These are phyloP conservation scores for Fusarium citri DNA, from an alignment of 2,329 filamentous ascomycete genomes.

Conservation along the genomic window DNA sequence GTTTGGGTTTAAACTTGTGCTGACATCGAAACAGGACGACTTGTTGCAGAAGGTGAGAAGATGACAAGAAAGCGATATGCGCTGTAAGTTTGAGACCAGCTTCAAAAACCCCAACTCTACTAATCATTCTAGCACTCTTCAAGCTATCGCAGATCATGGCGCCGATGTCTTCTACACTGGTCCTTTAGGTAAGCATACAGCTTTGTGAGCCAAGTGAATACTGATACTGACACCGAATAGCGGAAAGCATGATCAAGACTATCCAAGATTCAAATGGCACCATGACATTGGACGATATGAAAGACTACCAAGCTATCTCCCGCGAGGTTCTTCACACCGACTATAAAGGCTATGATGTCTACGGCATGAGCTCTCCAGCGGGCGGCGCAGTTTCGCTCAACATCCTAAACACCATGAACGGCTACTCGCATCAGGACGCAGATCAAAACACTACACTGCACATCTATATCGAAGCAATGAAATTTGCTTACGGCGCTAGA, in stretches of 20 bases:
- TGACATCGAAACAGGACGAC: slow-evolving; percentile 59
- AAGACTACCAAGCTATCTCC: slow-evolving; percentile 75
- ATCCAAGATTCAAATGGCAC: slow-evolving; percentile 80
- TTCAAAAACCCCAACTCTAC: background rate
- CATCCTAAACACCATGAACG: slow-evolving; percentile 85
- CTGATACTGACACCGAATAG: slow-evolving; percentile 55
- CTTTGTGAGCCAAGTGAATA: background rate
- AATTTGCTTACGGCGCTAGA: slow-evolving; percentile 86
- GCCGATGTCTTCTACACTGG: slow-evolving; percentile 80
- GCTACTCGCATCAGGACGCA: slow-evolving; percentile 69
- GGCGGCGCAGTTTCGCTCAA: slow-evolving; percentile 81
- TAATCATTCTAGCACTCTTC: slow-evolving; percentile 66
- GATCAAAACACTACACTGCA: slow-evolving; percentile 78
- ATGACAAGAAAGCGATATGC: slow-evolving; percentile 87
- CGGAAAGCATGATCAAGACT: slow-evolving; percentile 77
- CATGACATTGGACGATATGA: slow-evolving; percentile 83
- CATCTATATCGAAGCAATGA: slow-evolving; percentile 86
- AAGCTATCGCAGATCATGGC: slow-evolving; percentile 79
- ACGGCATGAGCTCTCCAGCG: slow-evolving; percentile 77
- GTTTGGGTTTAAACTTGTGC: background rate
- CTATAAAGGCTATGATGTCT: slow-evolving; percentile 78
- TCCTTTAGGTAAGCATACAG: slow-evolving; percentile 61
- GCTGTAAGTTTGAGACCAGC: slow-evolving; percentile 48
- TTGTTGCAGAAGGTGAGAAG: slow-evolving; percentile 77
- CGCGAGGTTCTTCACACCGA: slow-evolving; percentile 72